These are phyloP conservation scores for Triadica sebifera DNA, from an alignment of 345 rosid genomes.

Conservation along the genomic window DNA sequence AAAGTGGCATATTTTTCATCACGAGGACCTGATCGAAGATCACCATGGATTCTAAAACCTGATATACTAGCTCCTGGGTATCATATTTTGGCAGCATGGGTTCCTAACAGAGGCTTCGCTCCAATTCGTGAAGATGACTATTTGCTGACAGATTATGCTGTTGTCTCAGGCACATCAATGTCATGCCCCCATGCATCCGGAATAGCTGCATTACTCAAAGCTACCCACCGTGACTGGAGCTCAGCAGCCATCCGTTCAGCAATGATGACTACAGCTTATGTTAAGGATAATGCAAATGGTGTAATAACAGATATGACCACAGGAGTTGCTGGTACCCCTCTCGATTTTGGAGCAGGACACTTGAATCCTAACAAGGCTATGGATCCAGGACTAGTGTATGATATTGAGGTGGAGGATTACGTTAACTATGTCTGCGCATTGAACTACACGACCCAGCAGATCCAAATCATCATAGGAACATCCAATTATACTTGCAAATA, in stretches of 20 bases:
- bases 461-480: slow-evolving; percentile 29
- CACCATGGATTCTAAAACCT: slow-evolving; percentile 50
- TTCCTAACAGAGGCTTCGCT: slow-evolving; percentile 31
- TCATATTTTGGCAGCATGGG: slow-evolving; percentile 47
- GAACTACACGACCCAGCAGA: slow-evolving; percentile 37
- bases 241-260: slow-evolving; percentile 46
- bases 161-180: slow-evolving; percentile 46
- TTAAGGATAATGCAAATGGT: slow-evolving; percentile 19
- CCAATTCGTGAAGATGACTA: slow-evolving; percentile 25
- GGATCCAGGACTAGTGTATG: slow-evolving; percentile 51
- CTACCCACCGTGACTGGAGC: slow-evolving; percentile 40
- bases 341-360: slow-evolving; percentile 51
- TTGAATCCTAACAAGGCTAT: slow-evolving; percentile 38
- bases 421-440: slow-evolving; percentile 37
- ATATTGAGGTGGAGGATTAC: slow-evolving; percentile 33
- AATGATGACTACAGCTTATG: slow-evolving; percentile 47
- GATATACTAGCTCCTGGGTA: slow-evolving; percentile 49
- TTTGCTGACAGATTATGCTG: slow-evolving; percentile 37
- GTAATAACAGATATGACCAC: slow-evolving; percentile 37
- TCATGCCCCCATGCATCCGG: slow-evolving; percentile 47
- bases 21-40: slow-evolving; percentile 38
- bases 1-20: slow-evolving; percentile 42
- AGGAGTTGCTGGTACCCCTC: slow-evolving; percentile 39
- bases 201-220: slow-evolving; percentile 37
- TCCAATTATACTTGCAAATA: slow-evolving; percentile 26